Evolutionary conservation across 2,329 filamentous ascomycete species (phyloP).

Genomic region (Chaetothyriales sp.): DNA sequence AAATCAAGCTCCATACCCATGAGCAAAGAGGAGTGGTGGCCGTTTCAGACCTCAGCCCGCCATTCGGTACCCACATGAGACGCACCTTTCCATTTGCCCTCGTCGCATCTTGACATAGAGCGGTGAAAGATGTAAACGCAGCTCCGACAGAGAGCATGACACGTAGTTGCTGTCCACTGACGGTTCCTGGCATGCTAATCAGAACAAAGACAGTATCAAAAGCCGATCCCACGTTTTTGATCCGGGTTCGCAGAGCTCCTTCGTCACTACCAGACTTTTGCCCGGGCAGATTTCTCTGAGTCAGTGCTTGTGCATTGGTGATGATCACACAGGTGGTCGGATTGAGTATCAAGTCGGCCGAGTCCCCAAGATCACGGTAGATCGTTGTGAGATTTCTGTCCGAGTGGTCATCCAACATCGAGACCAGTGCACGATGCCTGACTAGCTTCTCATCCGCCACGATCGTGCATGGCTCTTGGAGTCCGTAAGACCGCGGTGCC

Average conservation of each 20-base stretch:
- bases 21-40: constrained; percentile 1
- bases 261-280: constrained; percentile 26
- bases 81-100: neutral
- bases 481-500: neutral
- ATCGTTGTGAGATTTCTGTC: constrained; percentile 8
- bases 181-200: constrained; percentile 32
- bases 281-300: constrained; percentile 56
- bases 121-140: constrained; percentile 17
- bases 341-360: constrained; percentile 55
- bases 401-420: constrained; percentile 7
- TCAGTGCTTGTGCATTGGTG: constrained; percentile 55
- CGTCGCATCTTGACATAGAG: constrained; percentile 15
- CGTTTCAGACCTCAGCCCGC: neutral
- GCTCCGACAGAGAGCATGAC: neutral
- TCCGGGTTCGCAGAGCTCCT: constrained; percentile 39
- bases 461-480: constrained; percentile 4
- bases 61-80: constrained; percentile 9
- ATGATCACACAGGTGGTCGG: constrained; percentile 53
- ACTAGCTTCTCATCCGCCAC: constrained; percentile 9
- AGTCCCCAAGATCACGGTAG: constrained; percentile 33
- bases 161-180: neutral
- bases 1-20: constrained; percentile 29
- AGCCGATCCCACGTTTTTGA: constrained; percentile 38
- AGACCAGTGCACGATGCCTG: constrained; percentile 4
- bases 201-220: constrained; percentile 57